A percentile compares a stretch with the other conserved stretches of the same genome.
Evolutionary conservation across 2,329 filamentous ascomycete genomes (phyloP).

Genomic region (Sporothrix humicola): DNA sequence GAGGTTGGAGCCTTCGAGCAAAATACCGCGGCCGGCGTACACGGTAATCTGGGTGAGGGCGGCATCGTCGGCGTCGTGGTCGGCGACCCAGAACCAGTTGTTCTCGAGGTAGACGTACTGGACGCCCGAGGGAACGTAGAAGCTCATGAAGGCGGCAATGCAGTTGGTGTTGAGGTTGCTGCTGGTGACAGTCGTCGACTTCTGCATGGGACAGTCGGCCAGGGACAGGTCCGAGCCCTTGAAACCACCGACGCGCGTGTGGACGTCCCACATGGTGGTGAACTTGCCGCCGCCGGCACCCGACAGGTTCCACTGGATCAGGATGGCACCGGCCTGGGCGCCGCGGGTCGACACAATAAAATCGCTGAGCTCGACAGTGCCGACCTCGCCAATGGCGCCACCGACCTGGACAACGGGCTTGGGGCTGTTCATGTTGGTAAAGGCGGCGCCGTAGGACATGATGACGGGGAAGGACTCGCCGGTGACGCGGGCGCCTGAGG

Average conservation of each 20-base stretch:
- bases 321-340: conserved; percentile 69
- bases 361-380: conserved; percentile 71
- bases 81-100: conserved; percentile 70
- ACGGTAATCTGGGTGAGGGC: conserved; percentile 52
- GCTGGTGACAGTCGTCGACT: conserved; percentile 46
- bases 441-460: conserved; percentile 60
- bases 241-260: conserved; percentile 74
- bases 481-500: conserved; percentile 58
- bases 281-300: conserved; percentile 52
- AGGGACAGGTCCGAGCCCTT: conserved; percentile 70
- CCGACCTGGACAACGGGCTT: conserved; percentile 71
- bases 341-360: conserved; percentile 70
- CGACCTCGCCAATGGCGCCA: conserved; percentile 61
- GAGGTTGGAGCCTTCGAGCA: conserved; percentile 54
- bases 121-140: conserved; percentile 56
- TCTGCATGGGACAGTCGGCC: conserved; percentile 57
- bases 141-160: conserved; percentile 61
- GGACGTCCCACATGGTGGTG: conserved; percentile 54
- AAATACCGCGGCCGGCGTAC: conserved; percentile 56
- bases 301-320: conserved; percentile 75
- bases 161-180: conserved; percentile 58
- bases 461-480: conserved; percentile 63
- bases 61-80: conserved; percentile 55
- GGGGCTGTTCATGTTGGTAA: conserved; percentile 64
- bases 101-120: conserved; percentile 54